These are phyloP conservation scores for Nephelium lappaceum DNA, from an alignment of 345 rosid genomes.

Conservation along the genomic window DNA sequence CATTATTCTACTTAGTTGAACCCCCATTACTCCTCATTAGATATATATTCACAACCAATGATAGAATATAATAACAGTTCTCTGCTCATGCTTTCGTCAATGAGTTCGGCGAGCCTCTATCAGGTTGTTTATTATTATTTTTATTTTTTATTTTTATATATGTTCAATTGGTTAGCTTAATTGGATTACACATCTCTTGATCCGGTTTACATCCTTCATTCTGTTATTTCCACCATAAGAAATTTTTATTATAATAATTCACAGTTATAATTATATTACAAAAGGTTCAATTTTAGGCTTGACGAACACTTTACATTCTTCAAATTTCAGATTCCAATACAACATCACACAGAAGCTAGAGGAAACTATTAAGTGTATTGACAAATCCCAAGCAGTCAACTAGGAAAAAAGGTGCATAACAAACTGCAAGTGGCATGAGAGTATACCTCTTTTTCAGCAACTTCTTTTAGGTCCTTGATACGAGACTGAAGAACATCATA, in stretches of 20 bases:
- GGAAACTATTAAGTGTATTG: neutral
- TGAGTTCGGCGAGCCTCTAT: neutral
- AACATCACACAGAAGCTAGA: neutral
- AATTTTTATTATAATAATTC: neutral
- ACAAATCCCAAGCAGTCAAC: slow-evolving; percentile 3
- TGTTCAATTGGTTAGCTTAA: neutral
- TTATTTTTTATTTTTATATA: neutral
- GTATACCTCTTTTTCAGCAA: slow-evolving; percentile 82
- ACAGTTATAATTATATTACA: neutral
- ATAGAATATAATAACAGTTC: neutral
- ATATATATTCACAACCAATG: neutral
- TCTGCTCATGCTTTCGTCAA: neutral
- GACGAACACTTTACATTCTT: neutral
- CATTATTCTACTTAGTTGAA: neutral
- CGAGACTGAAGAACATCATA: slow-evolving; percentile 87
- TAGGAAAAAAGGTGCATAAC: neutral
- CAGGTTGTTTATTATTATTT: too few relatives aligned
- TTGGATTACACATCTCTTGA: neutral
- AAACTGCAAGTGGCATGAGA: neutral
- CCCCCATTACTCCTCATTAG: neutral
- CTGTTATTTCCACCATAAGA: slow-evolving; percentile 1
- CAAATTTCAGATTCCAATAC: neutral
- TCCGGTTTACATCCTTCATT: neutral
- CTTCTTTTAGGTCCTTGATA: slow-evolving; percentile 75
- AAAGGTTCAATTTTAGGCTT: neutral